Evolutionary conservation across 225 moss, liverwort and hornwort species (phyloP), one percentile per base, ranked within the genome.

Genomic region (Thuidium tamariscinum): DNA sequence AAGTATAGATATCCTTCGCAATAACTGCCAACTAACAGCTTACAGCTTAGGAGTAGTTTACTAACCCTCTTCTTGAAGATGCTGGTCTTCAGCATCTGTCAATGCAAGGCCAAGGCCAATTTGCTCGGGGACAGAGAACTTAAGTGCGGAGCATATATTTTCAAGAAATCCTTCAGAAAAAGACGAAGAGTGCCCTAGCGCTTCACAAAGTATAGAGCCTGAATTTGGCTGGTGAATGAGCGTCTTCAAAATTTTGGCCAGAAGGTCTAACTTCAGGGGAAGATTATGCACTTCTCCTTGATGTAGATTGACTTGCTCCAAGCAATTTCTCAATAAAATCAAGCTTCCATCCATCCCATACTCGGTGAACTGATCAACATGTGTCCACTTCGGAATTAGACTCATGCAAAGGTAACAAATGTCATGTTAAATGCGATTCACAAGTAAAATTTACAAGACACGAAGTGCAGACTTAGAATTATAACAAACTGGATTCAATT

Each of bases 301-400:
- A 89, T 91, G 92, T 65, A 88, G 69, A 74, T 95, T 93, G 74
- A 94, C 94, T 92, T 97, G 97, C 97, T 98, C 98, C 94, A 98
- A 88, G 89, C 97, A 97, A 82, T 92, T 92, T 89, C 96, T 97
- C 89, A 98, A 92, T 88, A 98, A 87, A 89, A 97, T 95, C 90
- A 98, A 89, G 92, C 92, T 97, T 92, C 94, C 98, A 92, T 95
- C 95, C 90, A 97, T 93, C 89, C 98, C 98, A 96, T 97, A 95
- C 85, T 97, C 95, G 86, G 95, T 89, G 85, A 95, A 92, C 96
- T 97, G 94, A 88, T 89, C 54, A 56, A 79, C 48, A 86, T 20
- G 65, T 37, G 57, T 72, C 76, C 86, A 81, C 86, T 34, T 56
- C 21, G 55, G 51, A 23, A 83, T 89, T 80, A 89, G 83, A 80